Base-by-base conservation (phyloP, 352 stramenopile genomes). In the Phytophthora sp. region DNA sequence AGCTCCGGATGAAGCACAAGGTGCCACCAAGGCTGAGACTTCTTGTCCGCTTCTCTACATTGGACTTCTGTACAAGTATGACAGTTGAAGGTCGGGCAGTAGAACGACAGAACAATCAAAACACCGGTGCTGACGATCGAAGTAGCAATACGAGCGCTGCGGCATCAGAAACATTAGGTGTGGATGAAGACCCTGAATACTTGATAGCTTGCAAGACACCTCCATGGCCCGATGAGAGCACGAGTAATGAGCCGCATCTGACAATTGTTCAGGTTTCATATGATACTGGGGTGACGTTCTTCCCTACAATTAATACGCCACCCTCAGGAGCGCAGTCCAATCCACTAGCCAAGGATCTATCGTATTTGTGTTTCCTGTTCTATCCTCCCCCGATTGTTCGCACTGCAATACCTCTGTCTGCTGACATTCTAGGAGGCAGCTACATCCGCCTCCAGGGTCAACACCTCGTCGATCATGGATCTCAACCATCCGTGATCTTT, bases 291-390 rank as follows among this genome's bases (percentile, higher is more conserved):
- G 60, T 72, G 18, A 84, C 64, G 21, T 73, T 66, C 37, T 64
- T 69, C 7, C 64, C 64, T 5, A 20, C 24, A 13, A 66, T 65
- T 38, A 59, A 65, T n/a, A 24, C 44, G 0, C 34, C 59, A 27
- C 39, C 24, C 12, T 28, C 51, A 31, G 13, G 44, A 35, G 53
- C 61, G 17, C 46, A 41, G 9, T 38, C 32, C 17, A 73, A 30
- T 39, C 65, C 37, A 23, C 45, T 89, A 18, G 48, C 75, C 9
- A 79, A 78, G 20, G 83, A 92, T 43, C 63, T 88, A 31, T 86
- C 83, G 17, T 83, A 89, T 34, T 70, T 94, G 49, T 89, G 85
- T 44, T 94, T 91, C 41, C 54, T 94, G 11, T 94, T 87, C 45
- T 94, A 94, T 49, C 72, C 66, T 5, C 65, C 76, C 5, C 83